Evolutionary conservation across 176 grass and related monocot species (phyloP).

Genomic region (Carex kokanica): DNA sequence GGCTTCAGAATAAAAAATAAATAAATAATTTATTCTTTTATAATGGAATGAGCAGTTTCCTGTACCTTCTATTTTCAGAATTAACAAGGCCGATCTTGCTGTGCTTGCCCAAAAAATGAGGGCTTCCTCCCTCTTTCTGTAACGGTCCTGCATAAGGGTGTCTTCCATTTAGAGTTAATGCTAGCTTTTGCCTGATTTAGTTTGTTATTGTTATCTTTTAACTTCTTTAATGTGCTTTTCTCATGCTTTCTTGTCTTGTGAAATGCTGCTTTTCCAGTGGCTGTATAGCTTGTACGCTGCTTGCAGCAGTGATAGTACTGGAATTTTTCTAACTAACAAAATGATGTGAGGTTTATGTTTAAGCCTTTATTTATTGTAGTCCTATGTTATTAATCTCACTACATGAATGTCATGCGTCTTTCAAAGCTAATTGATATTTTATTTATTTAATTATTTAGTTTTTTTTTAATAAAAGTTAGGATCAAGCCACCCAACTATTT

Average conservation of each 20-base stretch:
- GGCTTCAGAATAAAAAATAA: neutral
- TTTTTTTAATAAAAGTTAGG: neutral
- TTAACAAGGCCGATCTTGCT: neutral
- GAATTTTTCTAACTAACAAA: neutral
- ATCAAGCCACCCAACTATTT: no score
- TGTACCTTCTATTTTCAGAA: constrained; percentile 14
- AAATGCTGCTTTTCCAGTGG: neutral
- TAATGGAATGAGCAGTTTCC: neutral
- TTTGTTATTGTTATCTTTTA: neutral
- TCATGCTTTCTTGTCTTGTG: neutral
- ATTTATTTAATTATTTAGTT: neutral
- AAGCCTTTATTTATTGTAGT: neutral
- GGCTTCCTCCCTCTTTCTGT: neutral
- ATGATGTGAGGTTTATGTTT: neutral
- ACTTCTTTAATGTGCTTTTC: neutral
- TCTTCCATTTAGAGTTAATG: neutral
- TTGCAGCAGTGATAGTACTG: neutral
- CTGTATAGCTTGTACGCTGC: neutral
- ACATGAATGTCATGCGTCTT: neutral
- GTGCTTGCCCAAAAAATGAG: neutral
- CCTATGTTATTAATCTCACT: neutral
- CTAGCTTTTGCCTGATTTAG: neutral
- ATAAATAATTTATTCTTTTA: neutral
- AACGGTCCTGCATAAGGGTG: neutral
- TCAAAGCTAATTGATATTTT: neutral